Evolutionary conservation across 768 basidiomycete genomes (phyloP), one percentile per base, ranked within the genome.

Genomic region (Lentinus brumalis): DNA sequence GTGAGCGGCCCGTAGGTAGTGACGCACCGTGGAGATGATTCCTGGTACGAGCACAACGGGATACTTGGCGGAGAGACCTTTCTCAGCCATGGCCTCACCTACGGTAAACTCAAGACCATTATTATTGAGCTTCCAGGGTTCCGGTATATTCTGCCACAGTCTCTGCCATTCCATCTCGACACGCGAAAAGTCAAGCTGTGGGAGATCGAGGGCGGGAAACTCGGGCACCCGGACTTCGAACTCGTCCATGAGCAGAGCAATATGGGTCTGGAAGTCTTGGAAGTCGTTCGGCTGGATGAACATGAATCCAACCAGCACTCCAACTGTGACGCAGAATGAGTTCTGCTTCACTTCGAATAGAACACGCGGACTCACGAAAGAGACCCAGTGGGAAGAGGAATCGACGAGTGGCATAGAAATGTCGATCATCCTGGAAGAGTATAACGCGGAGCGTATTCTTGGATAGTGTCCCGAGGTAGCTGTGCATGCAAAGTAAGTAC

Each of bases 31-130:
- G 1, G 92, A 94, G 40, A 96, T 86, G 53, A 96, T 88, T 1
- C 94, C 94, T 5, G 95, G 94, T 29, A 96, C 83, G n/a, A 97
- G 77, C 2, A 96, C 81, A 12, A 96, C 83, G 0, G 95, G 94
- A 71, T 91, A 80, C 56, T 87, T 74, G 6, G 92, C 92, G 54
- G 76, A 78, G 53, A 92, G 74, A 2, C 88, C 89, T 45, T 85
- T 80, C 5, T 75, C 81, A 57, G 83, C 85, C 69, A 91, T 84
- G 38, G 74, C 74, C 55, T 91, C 88, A 39, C 91, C 92, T 3
- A 87, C 88, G 68, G 84, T 81, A 64, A 93, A 93, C 68, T 92
- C 92, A 50, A 92, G 81, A 5, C 90, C 91, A 60, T 92, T 89
- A 15, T 83, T 86, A 64, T 85, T 88, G 67, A 92, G 81, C 71